Base-by-base conservation (phyloP, 805 yeast genomes). In the Yarrowia sp. region DNA sequence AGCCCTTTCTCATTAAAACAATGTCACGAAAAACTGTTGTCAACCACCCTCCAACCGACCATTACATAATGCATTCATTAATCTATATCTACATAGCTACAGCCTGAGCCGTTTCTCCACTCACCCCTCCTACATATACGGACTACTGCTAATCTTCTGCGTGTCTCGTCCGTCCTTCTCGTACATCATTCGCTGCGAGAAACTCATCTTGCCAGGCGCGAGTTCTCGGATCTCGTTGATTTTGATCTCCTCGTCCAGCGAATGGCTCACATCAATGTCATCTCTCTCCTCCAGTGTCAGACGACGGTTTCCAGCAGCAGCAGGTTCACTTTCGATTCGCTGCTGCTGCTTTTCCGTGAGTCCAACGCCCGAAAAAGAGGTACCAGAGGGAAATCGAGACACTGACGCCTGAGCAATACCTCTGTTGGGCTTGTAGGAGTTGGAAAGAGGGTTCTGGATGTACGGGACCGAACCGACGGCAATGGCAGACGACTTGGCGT, bases 121-220 rank as follows among this genome's bases (percentile, higher is more conserved):
- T 1, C 14, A 4, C 5, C 4, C 24, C 44, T 7, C 14, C 30
- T 38, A 58, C 63, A 58, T 58, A 30, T 41, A 58, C 6, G 63
- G 63, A 58, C 63, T 58, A 12, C 63, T 58, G 32, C 63, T 58
- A 12, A 58, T 30, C 41, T 58, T 43, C 49, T 41, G 49, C 14
- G 63, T 41, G n/a, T 41, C 61, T 33, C 61, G 24, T 7, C 46
- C 51, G 9, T 58, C 63, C 41, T 64, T 44, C 48, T 68, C 69
- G 66, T 67, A 68, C 46, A 66, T 52, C 66, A 68, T 62, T 32
- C 70, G 66, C 43, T 68, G 68, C 10, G 70, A 68, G 35, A 68
- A 67, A 21, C 69, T 67, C 70, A 68, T 68, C 28, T 48, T 64
- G 17, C 58, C 67, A 11, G 70, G 70, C 4, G 67, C 66, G 19